These are phyloP conservation scores for Sporothrix schenckii DNA, from an alignment of 2,329 filamentous ascomycete species.

Conservation along the genomic window DNA sequence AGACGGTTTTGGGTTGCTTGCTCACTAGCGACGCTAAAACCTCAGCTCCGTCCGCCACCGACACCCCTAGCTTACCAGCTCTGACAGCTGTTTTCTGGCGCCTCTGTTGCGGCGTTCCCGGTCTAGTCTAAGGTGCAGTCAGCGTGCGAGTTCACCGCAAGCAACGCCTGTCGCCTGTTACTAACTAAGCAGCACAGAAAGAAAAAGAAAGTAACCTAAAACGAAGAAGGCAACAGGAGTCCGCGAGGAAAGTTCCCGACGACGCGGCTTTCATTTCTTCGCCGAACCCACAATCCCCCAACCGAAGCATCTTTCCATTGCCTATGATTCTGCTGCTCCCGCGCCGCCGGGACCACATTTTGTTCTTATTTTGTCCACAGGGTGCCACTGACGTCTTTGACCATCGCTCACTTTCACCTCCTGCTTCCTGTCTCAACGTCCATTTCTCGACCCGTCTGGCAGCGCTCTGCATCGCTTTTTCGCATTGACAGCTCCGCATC, in stretches of 20 bases:
- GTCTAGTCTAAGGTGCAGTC: slow-evolving; percentile 13
- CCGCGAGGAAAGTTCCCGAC: slow-evolving; percentile 22
- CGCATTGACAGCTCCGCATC: neutral
- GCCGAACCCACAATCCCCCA: slow-evolving; percentile 18
- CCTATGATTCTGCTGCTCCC: slow-evolving; percentile 22
- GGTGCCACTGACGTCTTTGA: slow-evolving; percentile 14
- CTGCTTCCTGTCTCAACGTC: neutral
- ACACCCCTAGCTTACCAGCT: slow-evolving; percentile 23
- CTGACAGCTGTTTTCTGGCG: slow-evolving; percentile 25
- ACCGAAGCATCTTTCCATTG: slow-evolving; percentile 21
- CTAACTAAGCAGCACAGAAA: neutral
- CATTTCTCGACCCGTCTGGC: slow-evolving; percentile 4
- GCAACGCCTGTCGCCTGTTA: neutral
- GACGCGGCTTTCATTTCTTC: slow-evolving; percentile 32
- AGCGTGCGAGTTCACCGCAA: slow-evolving; percentile 22
- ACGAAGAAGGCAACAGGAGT: neutral
- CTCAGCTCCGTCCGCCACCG: slow-evolving; percentile 1
- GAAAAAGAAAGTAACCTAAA: neutral
- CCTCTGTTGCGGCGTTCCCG: neutral
- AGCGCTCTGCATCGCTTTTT: neutral
- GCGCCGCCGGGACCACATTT: slow-evolving; percentile 13
- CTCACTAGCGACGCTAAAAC: slow-evolving; percentile 16
- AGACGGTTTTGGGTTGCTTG: too few species aligned
- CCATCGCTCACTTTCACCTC: neutral
- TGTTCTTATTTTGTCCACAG: neutral